These are phyloP conservation scores for Porphyridium purpureum DNA, from an alignment of 23 red algal genomes.

Conservation along the genomic window DNA sequence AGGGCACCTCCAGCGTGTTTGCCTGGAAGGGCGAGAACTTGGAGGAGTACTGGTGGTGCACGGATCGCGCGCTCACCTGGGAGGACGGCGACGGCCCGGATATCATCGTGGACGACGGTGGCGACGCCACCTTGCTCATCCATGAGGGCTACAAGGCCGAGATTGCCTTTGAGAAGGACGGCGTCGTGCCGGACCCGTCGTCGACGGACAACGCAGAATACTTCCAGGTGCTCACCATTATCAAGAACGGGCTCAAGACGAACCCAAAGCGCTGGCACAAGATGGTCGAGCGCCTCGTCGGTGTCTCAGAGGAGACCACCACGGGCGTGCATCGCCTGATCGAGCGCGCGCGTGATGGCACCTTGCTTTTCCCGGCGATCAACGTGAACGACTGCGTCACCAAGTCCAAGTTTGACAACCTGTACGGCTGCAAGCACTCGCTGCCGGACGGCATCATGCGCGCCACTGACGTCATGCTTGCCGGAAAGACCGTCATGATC, in stretches of 20 bases:
- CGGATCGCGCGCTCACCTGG: conserved; percentile 83
- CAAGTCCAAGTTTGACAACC: conserved; percentile 99
- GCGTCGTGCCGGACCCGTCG: conserved; percentile 76
- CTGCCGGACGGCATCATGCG: conserved; percentile 87
- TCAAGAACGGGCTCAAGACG: conserved; percentile 46
- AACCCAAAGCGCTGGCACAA: conserved; percentile 76
- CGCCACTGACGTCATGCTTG: conserved; percentile 95
- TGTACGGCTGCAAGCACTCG: conserved; percentile 94
- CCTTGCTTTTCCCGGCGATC: conserved; percentile 92
- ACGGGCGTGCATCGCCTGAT: conserved; percentile 96
- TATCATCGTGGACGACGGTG: conserved; percentile 92
- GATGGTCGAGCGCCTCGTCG: conserved; percentile 72
- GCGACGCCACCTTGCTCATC: conserved; percentile 92
- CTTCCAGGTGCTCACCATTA: conserved; percentile 60
- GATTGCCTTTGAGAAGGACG: conserved; percentile 56
- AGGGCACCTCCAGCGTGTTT: conserved; percentile 55
- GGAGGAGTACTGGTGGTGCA: conserved; percentile 99
- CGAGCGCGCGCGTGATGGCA: conserved; percentile 73
- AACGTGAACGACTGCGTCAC: conserved; percentile 98
- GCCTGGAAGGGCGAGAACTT: conserved; percentile 93
- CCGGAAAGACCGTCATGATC: conserved; percentile 81
- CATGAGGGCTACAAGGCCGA: conserved; percentile 97
- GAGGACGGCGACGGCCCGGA: conserved; percentile 76
- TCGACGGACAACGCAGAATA: conserved; percentile 84
- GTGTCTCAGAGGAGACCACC: conserved; percentile 97